Percentiles rank a stretch among this genome's conserved stretches.
These are phyloP conservation scores for Leccinum subtestaceum DNA, from an alignment of 768 basidiomycete genomes.

Conservation along the genomic window DNA sequence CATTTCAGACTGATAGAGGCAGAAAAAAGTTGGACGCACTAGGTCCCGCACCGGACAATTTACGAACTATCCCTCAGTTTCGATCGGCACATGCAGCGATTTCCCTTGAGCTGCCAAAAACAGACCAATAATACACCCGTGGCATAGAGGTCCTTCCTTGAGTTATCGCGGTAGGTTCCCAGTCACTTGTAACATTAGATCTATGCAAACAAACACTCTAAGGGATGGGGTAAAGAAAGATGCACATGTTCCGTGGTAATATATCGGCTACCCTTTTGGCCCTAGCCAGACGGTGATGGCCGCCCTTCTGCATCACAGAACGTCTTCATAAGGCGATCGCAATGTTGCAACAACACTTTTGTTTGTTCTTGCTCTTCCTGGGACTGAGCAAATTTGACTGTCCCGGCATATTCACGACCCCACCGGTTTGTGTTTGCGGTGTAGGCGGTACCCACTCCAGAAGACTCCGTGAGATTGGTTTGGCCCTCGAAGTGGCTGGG, in stretches of 20 bases:
- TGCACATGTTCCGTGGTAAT: not conserved
- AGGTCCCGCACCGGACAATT: constrained; percentile 59
- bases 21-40: constrained; percentile 59
- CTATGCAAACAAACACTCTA: not conserved
- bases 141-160: not conserved
- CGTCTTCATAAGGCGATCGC: constrained; percentile 50
- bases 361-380: constrained; percentile 46
- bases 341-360: constrained; percentile 48
- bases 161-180: not conserved
- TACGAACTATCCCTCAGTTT: constrained; percentile 77
- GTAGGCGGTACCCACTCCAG: constrained; percentile 38
- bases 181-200: constrained; percentile 1
- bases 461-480: constrained; percentile 14
- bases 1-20: constrained; percentile 61
- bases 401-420: constrained; percentile 53
- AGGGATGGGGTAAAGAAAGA: not conserved
- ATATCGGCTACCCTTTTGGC: not conserved
- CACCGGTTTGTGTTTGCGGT: constrained; percentile 55
- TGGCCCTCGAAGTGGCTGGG: constrained; percentile 28
- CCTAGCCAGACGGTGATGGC: constrained; percentile 17
- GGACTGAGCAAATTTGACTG: constrained; percentile 50
- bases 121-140: constrained; percentile 1
- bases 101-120: constrained; percentile 37
- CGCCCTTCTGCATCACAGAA: constrained; percentile 34
- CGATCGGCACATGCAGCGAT: constrained; percentile 42